Conservation (phyloP, 208 protist genomes). For the Acanthamoeba lenticulata region DNA sequence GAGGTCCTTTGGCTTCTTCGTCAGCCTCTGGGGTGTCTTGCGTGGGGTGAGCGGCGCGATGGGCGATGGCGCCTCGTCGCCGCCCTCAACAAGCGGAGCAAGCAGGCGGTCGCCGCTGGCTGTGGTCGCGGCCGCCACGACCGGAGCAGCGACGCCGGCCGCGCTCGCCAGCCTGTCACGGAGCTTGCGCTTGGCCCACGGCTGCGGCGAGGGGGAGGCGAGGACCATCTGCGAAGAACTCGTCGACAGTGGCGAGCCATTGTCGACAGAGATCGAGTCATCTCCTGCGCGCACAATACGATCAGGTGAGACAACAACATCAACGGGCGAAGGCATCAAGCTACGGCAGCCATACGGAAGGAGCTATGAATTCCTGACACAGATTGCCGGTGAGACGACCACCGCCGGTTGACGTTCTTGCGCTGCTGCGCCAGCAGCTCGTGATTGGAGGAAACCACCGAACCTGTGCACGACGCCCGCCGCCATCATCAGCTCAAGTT, state of each 20-base stretch:
- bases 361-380: neutral
- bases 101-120: no score
- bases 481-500: no score
- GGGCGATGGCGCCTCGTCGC: neutral
- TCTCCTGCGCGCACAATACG: neutral
- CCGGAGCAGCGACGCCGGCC: no score
- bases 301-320: neutral
- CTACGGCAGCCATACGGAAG: neutral
- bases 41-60: neutral
- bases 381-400: neutral
- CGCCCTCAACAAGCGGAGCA: no score
- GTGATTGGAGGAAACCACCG: neutral
- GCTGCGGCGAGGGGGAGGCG: neutral
- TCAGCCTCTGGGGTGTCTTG: neutral
- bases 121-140: neutral
- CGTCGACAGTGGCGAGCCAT: neutral
- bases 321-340: neutral
- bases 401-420: constrained; percentile 28
- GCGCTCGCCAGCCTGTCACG: neutral
- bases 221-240: neutral
- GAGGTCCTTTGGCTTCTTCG: neutral
- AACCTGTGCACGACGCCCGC: neutral
- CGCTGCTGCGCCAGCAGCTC: neutral
- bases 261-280: neutral
- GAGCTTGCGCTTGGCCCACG: neutral